phyloP scores from a whole-genome alignment of 2,329 filamentous ascomycete genomes.

The Ceratocystis cubensis region DNA sequence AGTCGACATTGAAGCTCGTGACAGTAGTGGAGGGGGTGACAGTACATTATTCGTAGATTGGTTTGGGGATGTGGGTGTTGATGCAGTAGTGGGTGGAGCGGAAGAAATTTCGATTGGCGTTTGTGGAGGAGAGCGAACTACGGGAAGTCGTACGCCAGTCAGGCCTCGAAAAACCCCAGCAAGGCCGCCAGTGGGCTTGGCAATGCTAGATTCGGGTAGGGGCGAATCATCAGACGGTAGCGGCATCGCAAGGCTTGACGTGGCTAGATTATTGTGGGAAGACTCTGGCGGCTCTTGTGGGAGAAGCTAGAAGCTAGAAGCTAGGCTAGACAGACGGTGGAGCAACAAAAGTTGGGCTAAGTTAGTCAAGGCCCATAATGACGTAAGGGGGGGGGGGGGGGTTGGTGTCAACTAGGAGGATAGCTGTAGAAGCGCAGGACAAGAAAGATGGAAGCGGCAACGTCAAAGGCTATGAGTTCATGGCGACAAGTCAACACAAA shows the following conservation, averaged over 20 bases:
- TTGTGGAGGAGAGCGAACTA: constrained; percentile 37
- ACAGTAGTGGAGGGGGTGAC: constrained; percentile 13
- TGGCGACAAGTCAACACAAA: background rate
- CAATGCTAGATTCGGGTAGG: constrained; percentile 42
- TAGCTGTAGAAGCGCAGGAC: background rate
- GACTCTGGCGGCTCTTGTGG: constrained; percentile 28
- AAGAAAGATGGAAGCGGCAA: background rate
- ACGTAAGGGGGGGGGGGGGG: constrained; percentile 10
- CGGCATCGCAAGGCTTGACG: constrained; percentile 39
- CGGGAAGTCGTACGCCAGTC: constrained; percentile 37
- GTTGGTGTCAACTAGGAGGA: background rate
- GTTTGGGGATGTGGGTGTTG: constrained; percentile 10
- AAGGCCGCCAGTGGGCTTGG: constrained; percentile 36
- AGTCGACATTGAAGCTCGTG: constrained; percentile 25
- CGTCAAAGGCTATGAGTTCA: background rate
- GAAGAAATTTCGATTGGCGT: constrained; percentile 31
- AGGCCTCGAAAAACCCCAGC: constrained; percentile 53
- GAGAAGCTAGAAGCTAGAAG: constrained; percentile 28
- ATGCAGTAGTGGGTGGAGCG: constrained; percentile 9
- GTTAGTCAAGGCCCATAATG: constrained; percentile 19
- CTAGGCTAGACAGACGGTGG: constrained; percentile 29
- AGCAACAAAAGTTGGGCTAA: constrained; percentile 31
- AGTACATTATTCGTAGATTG: constrained; percentile 8
- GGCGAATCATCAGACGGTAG: constrained; percentile 44
- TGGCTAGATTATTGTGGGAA: constrained; percentile 18